A percentile compares a stretch with the other conserved stretches of the same genome.
phyloP scores from a whole-genome alignment of 768 basidiomycete genomes.

The Boletus reticulatus region DNA sequence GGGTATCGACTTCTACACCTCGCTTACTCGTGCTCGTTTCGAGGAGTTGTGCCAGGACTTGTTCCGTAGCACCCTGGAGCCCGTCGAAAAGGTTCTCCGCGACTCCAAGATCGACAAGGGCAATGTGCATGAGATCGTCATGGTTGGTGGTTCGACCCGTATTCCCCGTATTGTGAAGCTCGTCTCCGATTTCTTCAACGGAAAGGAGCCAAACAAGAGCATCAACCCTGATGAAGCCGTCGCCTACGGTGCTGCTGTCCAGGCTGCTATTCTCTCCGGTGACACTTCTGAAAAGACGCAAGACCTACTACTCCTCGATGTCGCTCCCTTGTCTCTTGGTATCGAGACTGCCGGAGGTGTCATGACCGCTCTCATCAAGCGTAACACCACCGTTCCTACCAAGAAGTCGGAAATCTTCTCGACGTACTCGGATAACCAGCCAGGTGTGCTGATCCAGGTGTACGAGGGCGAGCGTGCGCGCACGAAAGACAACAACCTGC shows the following conservation, averaged over 20 bases:
- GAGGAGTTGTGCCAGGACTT: slow-evolving; percentile 95
- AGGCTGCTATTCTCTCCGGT: slow-evolving; percentile 96
- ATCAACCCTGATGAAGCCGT: slow-evolving; percentile 99
- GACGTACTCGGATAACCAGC: slow-evolving; percentile 98
- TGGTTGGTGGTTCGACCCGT: slow-evolving; percentile 98
- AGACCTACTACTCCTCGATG: slow-evolving; percentile 93
- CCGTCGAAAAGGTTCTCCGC: slow-evolving; percentile 96
- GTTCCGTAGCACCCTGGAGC: slow-evolving; percentile 90
- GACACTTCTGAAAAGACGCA: slow-evolving; percentile 98
- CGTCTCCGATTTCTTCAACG: slow-evolving; percentile 97
- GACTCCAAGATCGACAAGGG: slow-evolving; percentile 98
- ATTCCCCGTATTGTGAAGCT: slow-evolving; percentile 97
- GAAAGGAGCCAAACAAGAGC: slow-evolving; percentile 98
- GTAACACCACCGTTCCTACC: slow-evolving; percentile 97
- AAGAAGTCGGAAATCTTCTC: slow-evolving; percentile 99
- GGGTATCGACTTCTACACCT: slow-evolving; percentile 98
- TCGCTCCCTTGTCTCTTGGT: slow-evolving; percentile 86
- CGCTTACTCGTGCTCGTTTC: slow-evolving; percentile 96
- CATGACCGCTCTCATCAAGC: slow-evolving; percentile 97
- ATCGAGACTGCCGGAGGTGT: slow-evolving; percentile 99
- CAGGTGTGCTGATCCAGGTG: slow-evolving; percentile 97
- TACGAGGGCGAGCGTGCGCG: slow-evolving; percentile 98
- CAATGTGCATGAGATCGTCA: slow-evolving; percentile 94
- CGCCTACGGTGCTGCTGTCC: slow-evolving; percentile 97
- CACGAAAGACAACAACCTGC: slow-evolving; percentile 97